Base-by-base conservation (phyloP, 306 rosid genomes). In the Lupinus albus region DNA sequence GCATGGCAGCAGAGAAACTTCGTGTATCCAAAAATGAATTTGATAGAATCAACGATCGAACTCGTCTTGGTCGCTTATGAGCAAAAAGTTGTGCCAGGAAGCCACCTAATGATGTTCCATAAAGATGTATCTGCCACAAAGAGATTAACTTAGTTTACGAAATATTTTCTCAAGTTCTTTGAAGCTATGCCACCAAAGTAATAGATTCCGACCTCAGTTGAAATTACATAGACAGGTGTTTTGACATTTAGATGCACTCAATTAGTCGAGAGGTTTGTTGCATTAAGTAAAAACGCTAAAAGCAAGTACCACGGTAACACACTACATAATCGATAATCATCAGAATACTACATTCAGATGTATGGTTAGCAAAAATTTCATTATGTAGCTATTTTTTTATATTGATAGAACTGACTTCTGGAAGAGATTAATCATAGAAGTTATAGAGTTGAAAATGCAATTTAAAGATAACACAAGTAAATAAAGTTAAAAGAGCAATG, bases 1-100 rank as follows among this genome's bases (percentile, higher is more conserved):
- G 97, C 87, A 90, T 93, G 39, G 92, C 89, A 60, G 96, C 86
- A 78, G 97, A 80, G 73, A 93, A 93, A 74, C 87, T 91, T 51
- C 68, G 67, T 33, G 99, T 93, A 78, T 88, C 97, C 82, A 93
- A 47, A 85, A 82, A 93, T 28, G 99, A 77, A 82, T 93, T 93
- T 67, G 99, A 93, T 18, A 93, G 85, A 77, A 93, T 72, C 79
- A 93, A 82, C 0, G 99, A 93, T 12, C 95, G 89, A 70, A 93
- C 99, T 13, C 99, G 83, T 76, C 97, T 86, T 61, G 99, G 99
- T 30, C 94, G 99, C 81, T 90, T 81, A 77, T 88, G 99, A 67
- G 99, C 96, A 86, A 93, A 93, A 67, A 93, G 90, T 75, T 93
- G 99, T 28, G 99, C 99, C 70, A 93, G 82, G 84, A 93, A 93